Percentiles rank a stretch among this genome's conserved stretches.
Evolutionary conservation across 345 rosid genomes (phyloP).

Genomic region (Dovyalis caffra): DNA sequence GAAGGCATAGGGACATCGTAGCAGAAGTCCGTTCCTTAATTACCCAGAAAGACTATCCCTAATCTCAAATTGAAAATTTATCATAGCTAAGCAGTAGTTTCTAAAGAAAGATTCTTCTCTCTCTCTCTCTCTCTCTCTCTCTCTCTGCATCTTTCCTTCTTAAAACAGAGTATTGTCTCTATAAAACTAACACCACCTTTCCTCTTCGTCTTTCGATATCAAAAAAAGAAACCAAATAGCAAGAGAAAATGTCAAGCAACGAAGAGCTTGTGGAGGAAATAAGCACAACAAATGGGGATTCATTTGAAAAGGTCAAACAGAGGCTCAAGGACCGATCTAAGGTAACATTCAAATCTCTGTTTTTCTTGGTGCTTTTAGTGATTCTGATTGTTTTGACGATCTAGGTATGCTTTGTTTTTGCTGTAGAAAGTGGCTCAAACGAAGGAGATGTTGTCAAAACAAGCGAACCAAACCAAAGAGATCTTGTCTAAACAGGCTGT

Average conservation of each 20-base stretch:
- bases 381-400: conserved; percentile 12
- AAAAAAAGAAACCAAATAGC: neutral
- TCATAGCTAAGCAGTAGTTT: too few species aligned
- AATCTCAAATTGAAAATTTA: too few species aligned
- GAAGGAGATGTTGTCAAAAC: conserved; percentile 77
- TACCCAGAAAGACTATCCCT: too few species aligned
- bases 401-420: conserved; percentile 17
- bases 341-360: conserved; percentile 31
- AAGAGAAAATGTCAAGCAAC: conserved; percentile 39
- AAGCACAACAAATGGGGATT: conserved; percentile 34
- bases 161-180: too few species aligned
- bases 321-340: conserved; percentile 64
- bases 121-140: too few species aligned
- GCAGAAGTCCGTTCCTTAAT: too few species aligned
- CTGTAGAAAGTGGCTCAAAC: conserved; percentile 70
- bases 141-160: too few species aligned
- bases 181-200: neutral
- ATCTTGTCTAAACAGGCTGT: conserved; percentile 83
- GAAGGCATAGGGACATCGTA: too few species aligned
- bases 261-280: conserved; percentile 48
- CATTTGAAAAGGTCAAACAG: conserved; percentile 36
- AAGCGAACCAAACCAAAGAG: conserved; percentile 75
- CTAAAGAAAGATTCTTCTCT: too few species aligned
- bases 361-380: neutral
- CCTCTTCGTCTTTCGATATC: neutral